Evolutionary conservation across 805 yeast genomes (phyloP).

Genomic region (Diddensiella transvaalensis): DNA sequence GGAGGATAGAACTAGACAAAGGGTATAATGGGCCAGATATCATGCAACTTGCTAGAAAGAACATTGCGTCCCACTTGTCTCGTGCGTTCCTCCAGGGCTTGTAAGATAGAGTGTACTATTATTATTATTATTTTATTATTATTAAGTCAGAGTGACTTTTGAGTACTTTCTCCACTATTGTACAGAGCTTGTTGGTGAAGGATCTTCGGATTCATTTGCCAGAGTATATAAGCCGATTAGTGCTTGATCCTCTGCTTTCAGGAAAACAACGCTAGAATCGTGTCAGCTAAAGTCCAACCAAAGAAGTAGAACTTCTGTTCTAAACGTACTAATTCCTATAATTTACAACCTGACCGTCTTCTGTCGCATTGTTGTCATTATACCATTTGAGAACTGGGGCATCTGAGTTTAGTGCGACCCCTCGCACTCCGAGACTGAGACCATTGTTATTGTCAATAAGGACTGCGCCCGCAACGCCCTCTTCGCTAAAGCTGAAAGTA

Average conservation of each 20-base stretch:
- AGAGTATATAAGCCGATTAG: conserved; percentile 9
- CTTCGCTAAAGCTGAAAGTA: conserved; percentile 9
- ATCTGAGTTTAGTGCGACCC: conserved; percentile 21
- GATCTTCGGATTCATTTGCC: neutral
- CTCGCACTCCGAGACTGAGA: conserved; percentile 22
- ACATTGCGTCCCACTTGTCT: conserved; percentile 24
- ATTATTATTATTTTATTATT: too few relatives aligned
- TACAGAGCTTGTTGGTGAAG: neutral
- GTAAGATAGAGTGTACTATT: neutral
- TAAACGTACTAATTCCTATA: conserved; percentile 14
- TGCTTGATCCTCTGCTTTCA: conserved; percentile 1
- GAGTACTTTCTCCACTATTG: neutral
- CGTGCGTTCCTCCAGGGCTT: conserved; percentile 16
- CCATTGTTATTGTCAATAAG: conserved; percentile 22
- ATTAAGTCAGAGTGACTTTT: too few relatives aligned
- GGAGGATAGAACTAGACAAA: conserved; percentile 19
- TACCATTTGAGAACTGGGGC: conserved; percentile 21
- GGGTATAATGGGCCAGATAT: conserved; percentile 16
- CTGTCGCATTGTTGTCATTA: conserved; percentile 1
- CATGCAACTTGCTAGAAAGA: conserved; percentile 15
- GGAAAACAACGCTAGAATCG: conserved; percentile 8
- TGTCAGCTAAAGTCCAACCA: neutral
- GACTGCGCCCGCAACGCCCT: conserved; percentile 20
- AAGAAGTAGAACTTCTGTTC: too few relatives aligned
- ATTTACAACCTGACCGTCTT: conserved; percentile 10